phyloP scores from a whole-genome alignment of 2,329 filamentous ascomycete species.

The Westerdykella ornata region DNA sequence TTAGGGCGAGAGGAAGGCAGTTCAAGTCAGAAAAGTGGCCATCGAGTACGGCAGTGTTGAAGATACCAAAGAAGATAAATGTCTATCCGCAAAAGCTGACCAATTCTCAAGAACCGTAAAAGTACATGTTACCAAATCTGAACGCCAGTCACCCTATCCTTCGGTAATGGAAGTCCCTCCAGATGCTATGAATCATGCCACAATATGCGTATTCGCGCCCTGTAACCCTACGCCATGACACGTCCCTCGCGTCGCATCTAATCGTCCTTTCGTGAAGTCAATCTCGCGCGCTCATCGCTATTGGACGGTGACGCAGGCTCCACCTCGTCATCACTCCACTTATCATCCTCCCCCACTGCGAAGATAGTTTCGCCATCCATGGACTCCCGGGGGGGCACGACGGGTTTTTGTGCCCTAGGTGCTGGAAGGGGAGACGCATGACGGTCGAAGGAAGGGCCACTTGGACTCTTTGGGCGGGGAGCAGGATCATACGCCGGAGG shows the following conservation, averaged over 20 bases:
- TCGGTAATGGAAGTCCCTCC: too few relatives aligned
- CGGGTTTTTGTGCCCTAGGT: constrained; percentile 45
- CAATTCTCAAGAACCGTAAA: too few relatives aligned
- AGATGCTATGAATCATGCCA: too few relatives aligned
- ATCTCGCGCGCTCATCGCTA: constrained; percentile 25
- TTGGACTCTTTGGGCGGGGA: constrained; percentile 20
- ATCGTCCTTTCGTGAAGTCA: constrained; percentile 33
- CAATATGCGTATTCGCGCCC: too few relatives aligned
- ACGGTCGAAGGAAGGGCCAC: constrained; percentile 20
- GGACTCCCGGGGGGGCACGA: constrained; percentile 50
- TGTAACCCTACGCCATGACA: too few relatives aligned
- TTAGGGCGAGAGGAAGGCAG: too few relatives aligned
- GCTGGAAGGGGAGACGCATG: constrained; percentile 49
- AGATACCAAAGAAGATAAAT: too few relatives aligned
- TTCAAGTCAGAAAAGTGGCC: too few relatives aligned
- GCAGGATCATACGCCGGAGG: constrained; percentile 39
- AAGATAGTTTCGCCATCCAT: constrained; percentile 93
- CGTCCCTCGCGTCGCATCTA: constrained; percentile 4
- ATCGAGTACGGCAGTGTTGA: too few relatives aligned
- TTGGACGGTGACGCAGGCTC: constrained; percentile 50
- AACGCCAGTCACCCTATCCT: too few relatives aligned
- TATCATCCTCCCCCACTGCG: constrained; percentile 81
- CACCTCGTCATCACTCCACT: constrained; percentile 64
- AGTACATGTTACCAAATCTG: too few relatives aligned
- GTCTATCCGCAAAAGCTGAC: too few relatives aligned